A percentile compares a stretch with the other conserved stretches of the same genome.
Conservation (phyloP, 2,329 filamentous ascomycete species). For the Colletotrichum sp. region DNA sequence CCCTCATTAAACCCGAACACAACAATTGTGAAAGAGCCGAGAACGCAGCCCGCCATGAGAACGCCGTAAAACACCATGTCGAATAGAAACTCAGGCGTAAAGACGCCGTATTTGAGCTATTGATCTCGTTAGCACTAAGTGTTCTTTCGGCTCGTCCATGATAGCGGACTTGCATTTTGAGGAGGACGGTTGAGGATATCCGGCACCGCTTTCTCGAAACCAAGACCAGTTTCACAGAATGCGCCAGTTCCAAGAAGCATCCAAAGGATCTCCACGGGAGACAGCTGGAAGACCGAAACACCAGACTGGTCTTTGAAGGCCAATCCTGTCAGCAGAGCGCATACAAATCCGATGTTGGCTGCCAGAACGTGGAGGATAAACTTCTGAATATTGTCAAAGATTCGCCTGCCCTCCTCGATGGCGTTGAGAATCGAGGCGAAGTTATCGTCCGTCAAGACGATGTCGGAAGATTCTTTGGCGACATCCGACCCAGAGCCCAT, state of each 20-base stretch:
- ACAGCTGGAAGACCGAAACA: conserved; percentile 75
- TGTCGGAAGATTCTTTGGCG: conserved; percentile 68
- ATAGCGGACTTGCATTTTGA: conserved; percentile 38
- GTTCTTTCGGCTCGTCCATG: background rate
- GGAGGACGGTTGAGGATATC: conserved; percentile 74
- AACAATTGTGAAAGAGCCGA: conserved; percentile 67
- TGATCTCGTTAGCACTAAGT: background rate
- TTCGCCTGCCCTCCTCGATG: conserved; percentile 73
- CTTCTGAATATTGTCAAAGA: conserved; percentile 80
- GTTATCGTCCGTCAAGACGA: conserved; percentile 76
- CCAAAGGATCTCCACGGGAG: conserved; percentile 81
- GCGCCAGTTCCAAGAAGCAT: conserved; percentile 82
- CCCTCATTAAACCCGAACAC: conserved; percentile 64
- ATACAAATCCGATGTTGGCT: conserved; percentile 75
- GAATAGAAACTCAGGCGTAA: conserved; percentile 68
- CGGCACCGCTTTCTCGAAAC: conserved; percentile 72
- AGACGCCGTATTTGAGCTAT: conserved; percentile 64
- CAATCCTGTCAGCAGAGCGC: conserved; percentile 72
- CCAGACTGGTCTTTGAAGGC: conserved; percentile 70
- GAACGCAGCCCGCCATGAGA: conserved; percentile 70
- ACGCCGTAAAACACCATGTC: conserved; percentile 73
- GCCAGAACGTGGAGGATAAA: conserved; percentile 74
- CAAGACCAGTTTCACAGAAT: conserved; percentile 78
- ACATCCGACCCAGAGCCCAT: conserved; percentile 72
- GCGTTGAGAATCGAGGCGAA: conserved; percentile 75